phyloP scores from a whole-genome alignment of 2,329 filamentous ascomycete species.

The Fusarium mexicanum region DNA sequence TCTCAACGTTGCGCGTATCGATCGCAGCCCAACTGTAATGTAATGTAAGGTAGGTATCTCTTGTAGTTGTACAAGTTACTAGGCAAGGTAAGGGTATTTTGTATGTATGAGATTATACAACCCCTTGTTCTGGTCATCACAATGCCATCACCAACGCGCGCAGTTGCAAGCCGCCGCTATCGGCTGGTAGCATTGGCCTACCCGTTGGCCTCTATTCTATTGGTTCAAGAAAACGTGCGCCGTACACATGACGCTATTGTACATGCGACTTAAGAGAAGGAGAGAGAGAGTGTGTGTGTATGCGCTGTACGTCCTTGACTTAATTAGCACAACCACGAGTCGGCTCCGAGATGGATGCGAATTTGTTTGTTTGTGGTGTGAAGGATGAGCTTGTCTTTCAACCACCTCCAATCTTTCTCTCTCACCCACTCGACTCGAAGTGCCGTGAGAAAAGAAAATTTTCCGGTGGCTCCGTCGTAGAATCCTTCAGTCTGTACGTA shows the following conservation, averaged over 20 bases:
- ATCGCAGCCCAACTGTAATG: conserved; percentile 26
- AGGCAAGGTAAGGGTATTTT: not conserved
- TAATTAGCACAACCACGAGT: conserved; percentile 7
- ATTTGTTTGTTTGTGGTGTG: conserved; percentile 10
- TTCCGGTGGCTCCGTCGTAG: conserved; percentile 9
- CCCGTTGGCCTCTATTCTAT: conserved; percentile 19
- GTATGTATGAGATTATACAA: conserved; percentile 1
- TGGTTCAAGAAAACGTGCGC: conserved; percentile 29
- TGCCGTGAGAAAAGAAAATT: conserved; percentile 18
- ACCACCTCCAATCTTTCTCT: not conserved
- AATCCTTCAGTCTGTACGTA: conserved; percentile 29
- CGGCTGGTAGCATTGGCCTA: conserved; percentile 34
- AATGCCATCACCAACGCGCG: conserved; percentile 23
- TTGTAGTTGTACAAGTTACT: not conserved
- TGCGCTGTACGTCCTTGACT: conserved; percentile 10
- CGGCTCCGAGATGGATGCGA: conserved; percentile 16
- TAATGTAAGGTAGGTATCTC: not conserved
- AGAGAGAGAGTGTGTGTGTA: not conserved
- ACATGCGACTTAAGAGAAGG: conserved; percentile 23
- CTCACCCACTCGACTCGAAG: conserved; percentile 3
- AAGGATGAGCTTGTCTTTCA: conserved; percentile 12
- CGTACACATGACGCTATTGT: conserved; percentile 42
- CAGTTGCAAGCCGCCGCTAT: conserved; percentile 34
- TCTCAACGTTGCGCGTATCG: conserved; percentile 3
- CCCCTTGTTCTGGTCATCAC: conserved; percentile 21